Evolutionary conservation across 352 stramenopile genomes (phyloP), one percentile per base, ranked within the genome.

Genomic region (Pythium oligandrum): DNA sequence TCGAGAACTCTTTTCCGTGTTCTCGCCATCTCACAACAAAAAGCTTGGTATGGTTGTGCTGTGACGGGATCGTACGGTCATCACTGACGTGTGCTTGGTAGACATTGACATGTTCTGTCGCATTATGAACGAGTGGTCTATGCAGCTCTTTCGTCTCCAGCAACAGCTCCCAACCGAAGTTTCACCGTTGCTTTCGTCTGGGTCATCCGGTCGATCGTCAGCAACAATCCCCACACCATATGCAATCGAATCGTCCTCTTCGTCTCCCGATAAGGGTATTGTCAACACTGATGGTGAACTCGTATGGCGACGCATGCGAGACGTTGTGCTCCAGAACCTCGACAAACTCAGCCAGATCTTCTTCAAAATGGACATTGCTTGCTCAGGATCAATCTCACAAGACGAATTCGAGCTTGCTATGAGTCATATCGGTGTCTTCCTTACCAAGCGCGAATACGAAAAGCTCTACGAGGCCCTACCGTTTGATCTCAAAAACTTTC

Each of bases 91-190:
- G 7, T 59, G 36, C 32, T 38, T 7, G 48, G 43, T 30, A 84
- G 78, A 89, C 32, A 88, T 91, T 11, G 81, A 88, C 48, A 62
- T 87, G 35, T 91, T 91, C 54, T 91, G 81, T 40, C 75, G 75
- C 17, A 90, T 90, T 61, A 88, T 91, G 76, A 83, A 64, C 17
- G 76, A 90, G 46, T 91, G 81, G 81, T 87, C 75, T 11, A 57
- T 87, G 26, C 71, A 78, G 40, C 61, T 86, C 39, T 77, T 90
- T 56, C 63, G 73, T 40, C 45, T 55, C 12, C 73, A 69, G 43
- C 78, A 79, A 36, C 57, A 68, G 40, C 65, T 69, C 30, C 53
- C 44, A 73, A 49, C 66, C 66, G 26, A 64, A 71, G 40, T 51
- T 57, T 3, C 48, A 56, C 39, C 66, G 38, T 26, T 26, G 17